A percentile compares a stretch with the other conserved stretches of the same genome.
Evolutionary conservation across 2,329 filamentous ascomycete species (phyloP).

Genomic region (Alternaria sp.): DNA sequence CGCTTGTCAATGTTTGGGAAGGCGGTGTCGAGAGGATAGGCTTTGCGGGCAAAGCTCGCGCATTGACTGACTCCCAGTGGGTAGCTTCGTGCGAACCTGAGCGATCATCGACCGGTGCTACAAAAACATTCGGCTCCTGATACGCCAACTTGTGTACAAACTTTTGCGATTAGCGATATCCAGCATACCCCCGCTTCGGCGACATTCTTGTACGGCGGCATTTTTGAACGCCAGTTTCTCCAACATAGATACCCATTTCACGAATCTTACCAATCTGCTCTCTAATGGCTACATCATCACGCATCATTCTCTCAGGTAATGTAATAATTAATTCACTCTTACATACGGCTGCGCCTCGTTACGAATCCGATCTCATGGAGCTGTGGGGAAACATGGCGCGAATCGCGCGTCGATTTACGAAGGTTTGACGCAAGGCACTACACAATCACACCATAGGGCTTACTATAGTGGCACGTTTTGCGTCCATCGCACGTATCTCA

Average conservation of each 20-base stretch:
- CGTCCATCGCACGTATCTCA: not conserved
- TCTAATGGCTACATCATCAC: not conserved
- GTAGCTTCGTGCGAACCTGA: constrained; percentile 10
- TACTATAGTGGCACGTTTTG: not conserved
- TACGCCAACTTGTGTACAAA: not conserved
- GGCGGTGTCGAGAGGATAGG: constrained; percentile 11
- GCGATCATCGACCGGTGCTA: not conserved
- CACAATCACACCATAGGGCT: not conserved
- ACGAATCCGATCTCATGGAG: not conserved
- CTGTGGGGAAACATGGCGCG: not conserved
- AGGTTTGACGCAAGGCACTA: not conserved
- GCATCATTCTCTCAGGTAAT: not conserved
- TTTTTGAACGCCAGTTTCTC: not conserved
- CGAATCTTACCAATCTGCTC: constrained; percentile 1
- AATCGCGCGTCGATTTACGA: not conserved
- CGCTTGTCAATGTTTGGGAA: constrained; percentile 34
- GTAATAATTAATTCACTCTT: not conserved
- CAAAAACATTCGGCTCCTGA: not conserved
- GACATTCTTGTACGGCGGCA: not conserved
- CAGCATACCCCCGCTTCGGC: constrained; percentile 1
- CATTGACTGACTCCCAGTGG: constrained; percentile 8
- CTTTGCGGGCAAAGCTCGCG: constrained; percentile 8
- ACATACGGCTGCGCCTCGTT: not conserved
- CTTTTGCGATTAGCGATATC: constrained; percentile 2
- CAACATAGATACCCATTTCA: constrained; percentile 12